Base-by-base conservation (phyloP, 805 yeast species). In the Saccharomycopsis schoenii region DNA sequence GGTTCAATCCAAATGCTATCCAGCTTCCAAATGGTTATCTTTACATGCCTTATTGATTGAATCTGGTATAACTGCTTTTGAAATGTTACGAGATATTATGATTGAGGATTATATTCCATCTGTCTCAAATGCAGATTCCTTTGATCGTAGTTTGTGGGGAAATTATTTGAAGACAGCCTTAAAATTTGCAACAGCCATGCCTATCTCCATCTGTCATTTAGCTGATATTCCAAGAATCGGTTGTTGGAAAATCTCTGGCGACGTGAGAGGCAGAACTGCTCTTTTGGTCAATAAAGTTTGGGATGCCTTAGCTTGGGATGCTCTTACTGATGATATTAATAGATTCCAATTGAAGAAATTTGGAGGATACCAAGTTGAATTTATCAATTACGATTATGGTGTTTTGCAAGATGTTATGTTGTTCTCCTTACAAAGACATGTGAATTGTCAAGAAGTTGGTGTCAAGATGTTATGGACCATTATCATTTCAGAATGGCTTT, bases 171-270 rank as follows among this genome's bases (percentile, higher is more conserved):
- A 78, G 66, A 76, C 83, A 12, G 71, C 85, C 17, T 73, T 88
- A 34, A 77, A 79, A 60, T 73, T 88, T 63, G 83, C 85, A 1
- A 81, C 84, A 5, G 78, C 86, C n/a, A 83, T 82, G 66, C 85
- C 91, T 0, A 81, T 87, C 4, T 79, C 90, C 1, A 73, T 85
- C 58, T 89, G 87, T 67, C 88, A 84, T 65, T 74, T 89, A 60
- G 80, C 89, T 1, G 85, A 82, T 51, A 83, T 88, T 59, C 90
- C 96, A 51, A 79, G 86, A 69, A 83, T 83, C 64, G 91, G 91
- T 0, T 83, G 91, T 63, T 76, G 74, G 72, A 76, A 76, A 59
- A 81, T 89, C 52, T 79, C 89, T 0, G 85, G 84, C 11, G 84
- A 82, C 67, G 73, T 88, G 64, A 78, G 96, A 64, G 77, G 78